A percentile compares a stretch with the other conserved stretches of the same genome.
These are phyloP conservation scores for Naganishia randhawae DNA, from an alignment of 768 basidiomycete genomes.

Conservation along the genomic window DNA sequence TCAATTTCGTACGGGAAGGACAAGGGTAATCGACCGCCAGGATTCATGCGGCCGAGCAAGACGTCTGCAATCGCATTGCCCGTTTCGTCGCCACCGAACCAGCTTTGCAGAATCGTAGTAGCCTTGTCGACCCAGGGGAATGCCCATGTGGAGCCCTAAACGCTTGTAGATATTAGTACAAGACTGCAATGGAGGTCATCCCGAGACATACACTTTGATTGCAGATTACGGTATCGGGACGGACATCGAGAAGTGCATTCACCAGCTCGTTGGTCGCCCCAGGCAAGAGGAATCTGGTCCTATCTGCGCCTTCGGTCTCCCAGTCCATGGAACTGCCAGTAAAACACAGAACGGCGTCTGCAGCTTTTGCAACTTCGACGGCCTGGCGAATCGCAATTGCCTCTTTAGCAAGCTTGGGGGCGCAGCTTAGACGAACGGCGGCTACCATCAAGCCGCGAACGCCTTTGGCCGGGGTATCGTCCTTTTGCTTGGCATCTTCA, in stretches of 20 bases:
- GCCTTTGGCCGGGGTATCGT: constrained; percentile 62
- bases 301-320: constrained; percentile 70
- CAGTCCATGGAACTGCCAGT: constrained; percentile 61
- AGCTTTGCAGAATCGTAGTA: constrained; percentile 59
- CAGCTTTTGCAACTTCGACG: constrained; percentile 56
- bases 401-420: constrained; percentile 58
- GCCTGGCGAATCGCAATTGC: constrained; percentile 60
- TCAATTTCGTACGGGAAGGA: constrained; percentile 61
- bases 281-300: constrained; percentile 62
- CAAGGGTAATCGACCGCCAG: constrained; percentile 61
- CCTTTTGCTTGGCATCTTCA: constrained; percentile 60
- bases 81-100: constrained; percentile 75
- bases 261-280: constrained; percentile 66
- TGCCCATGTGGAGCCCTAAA: constrained; percentile 17
- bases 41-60: constrained; percentile 62
- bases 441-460: constrained; percentile 21
- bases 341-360: constrained; percentile 60
- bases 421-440: constrained; percentile 61
- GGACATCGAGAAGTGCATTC: constrained; percentile 15
- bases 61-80: constrained; percentile 63
- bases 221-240: constrained; percentile 14
- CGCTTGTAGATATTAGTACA: neutral
- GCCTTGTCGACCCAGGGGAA: constrained; percentile 29
- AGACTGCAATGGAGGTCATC: neutral
- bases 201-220: constrained; percentile 21